phyloP scores from a whole-genome alignment of 2,329 filamentous ascomycete genomes.

The Fusarium torreyae region DNA sequence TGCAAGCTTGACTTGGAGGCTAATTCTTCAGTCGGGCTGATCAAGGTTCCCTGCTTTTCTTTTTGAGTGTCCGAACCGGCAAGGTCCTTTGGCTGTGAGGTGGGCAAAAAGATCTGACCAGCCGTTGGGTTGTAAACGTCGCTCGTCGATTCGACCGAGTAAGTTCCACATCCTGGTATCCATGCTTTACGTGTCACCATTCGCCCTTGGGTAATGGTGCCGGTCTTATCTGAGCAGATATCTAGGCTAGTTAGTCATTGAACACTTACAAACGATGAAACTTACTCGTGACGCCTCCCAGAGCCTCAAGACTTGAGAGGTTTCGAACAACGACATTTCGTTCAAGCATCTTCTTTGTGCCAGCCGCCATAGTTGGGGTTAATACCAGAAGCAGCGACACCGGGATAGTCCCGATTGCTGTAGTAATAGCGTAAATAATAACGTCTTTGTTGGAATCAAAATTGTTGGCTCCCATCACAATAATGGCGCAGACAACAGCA shows the following conservation, averaged over 20 bases:
- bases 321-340: conserved; percentile 65
- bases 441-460: conserved; percentile 55
- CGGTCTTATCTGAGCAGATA: conserved; percentile 48
- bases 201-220: conserved; percentile 54
- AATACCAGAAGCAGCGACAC: conserved; percentile 65
- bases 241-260: conserved; percentile 35
- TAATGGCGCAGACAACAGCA: conserved; percentile 40
- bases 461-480: conserved; percentile 41
- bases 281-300: conserved; percentile 65
- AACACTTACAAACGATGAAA: conserved; percentile 34
- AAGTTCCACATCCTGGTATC: conserved; percentile 45
- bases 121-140: conserved; percentile 50
- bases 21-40: conserved; percentile 1
- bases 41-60: conserved; percentile 1
- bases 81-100: conserved; percentile 35
- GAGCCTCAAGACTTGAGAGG: conserved; percentile 62
- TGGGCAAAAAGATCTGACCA: conserved; percentile 40
- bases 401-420: conserved; percentile 62
- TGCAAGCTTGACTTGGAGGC: conserved; percentile 53
- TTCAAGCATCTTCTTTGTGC: conserved; percentile 64
- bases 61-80: neutral
- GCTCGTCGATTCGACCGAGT: conserved; percentile 50
- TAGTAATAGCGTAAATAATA: conserved; percentile 57
- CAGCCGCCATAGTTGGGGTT: conserved; percentile 69
- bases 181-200: conserved; percentile 48